Base-by-base conservation (phyloP, 2,329 filamentous ascomycete species). In the Paramyrothecium sp. region DNA sequence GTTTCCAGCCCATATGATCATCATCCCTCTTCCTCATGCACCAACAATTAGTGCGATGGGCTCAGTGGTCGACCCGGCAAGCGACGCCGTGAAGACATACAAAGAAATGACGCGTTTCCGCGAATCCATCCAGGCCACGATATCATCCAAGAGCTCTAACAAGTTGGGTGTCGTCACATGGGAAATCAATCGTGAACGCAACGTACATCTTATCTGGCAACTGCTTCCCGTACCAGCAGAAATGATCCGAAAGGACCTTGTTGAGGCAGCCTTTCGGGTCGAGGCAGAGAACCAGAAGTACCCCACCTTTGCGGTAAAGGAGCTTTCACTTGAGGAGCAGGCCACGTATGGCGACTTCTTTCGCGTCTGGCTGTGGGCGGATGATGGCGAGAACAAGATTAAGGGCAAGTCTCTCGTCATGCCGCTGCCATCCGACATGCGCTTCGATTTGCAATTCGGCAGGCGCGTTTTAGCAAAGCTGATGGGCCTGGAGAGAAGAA, bases 141-240 rank as follows among this genome's bases (percentile, higher is more conserved):
- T 97, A 13, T 75, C 78, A n/a, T 75, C 72, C 21, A 73, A 72
- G 58, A 80, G 78, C 57, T 71, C 76, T 67, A 76, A 83, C 60
- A 82, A 83, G 61, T 85, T 97, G 1, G 95, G 94, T 17, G 85
- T 88, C 2, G 89, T 98, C 1, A 95, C 92, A 0, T 99, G 92
- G 87, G 95, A 98, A 75, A 93, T 99, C 66, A 94, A 88, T 69
- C 88, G 92, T 53, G 81, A 81, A 4, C 84, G 84, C 54, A 92
- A 95, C 55, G 87, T 98, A 56, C 95, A 99, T 70, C 82, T 89
- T 1, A 94, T 98, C 69, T 97, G 93, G 95, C 96, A 99, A 73
- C 89, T 96, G 64, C 77, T 98, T 30, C 92, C 95, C 1, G 79
- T 96, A 1, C 84, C 89, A 0, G 78, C 83, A 0, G 81, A 89